Percentiles rank a stretch among this genome's conserved stretches.
Conservation (phyloP, 371 early-diverging fungal genomes). For the Mucor sp. region DNA sequence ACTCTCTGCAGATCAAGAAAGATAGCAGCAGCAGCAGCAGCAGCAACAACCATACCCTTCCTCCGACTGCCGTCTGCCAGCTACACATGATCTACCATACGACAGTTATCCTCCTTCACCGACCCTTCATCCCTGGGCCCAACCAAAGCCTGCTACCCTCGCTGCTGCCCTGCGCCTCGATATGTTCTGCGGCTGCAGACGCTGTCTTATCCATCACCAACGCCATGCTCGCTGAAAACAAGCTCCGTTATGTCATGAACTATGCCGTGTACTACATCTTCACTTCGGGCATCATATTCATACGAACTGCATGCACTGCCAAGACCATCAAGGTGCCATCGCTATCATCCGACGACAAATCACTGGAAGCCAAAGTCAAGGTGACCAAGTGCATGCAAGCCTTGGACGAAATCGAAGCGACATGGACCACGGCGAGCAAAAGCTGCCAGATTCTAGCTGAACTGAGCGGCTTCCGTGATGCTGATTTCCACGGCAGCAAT, state of each 20-base stretch:
- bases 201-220: slow-evolving; percentile 47
- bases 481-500: slow-evolving; percentile 5
- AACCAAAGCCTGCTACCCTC: slow-evolving; percentile 23
- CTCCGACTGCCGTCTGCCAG: slow-evolving; percentile 40
- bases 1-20: slow-evolving; percentile 38
- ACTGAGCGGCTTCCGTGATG: slow-evolving; percentile 42
- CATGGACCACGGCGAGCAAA: slow-evolving; percentile 42
- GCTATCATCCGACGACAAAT: not conserved
- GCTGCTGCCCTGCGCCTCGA: slow-evolving; percentile 42
- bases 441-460: slow-evolving; percentile 47
- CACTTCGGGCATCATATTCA: slow-evolving; percentile 44
- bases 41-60: not conserved
- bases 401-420: slow-evolving; percentile 37
- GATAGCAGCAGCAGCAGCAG: not conserved
- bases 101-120: slow-evolving; percentile 43
- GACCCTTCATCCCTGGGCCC: slow-evolving; percentile 45
- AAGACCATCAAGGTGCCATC: slow-evolving; percentile 1
- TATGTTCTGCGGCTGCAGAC: slow-evolving; percentile 52
- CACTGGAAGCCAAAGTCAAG: slow-evolving; percentile 35
- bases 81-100: slow-evolving; percentile 50
- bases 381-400: slow-evolving; percentile 39
- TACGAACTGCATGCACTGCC: slow-evolving; percentile 23
- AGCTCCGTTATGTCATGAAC: slow-evolving; percentile 37
- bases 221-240: slow-evolving; percentile 32
- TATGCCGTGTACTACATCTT: slow-evolving; percentile 44